Conservation (phyloP, 2,329 filamentous ascomycete species). For the Fusarium nanum region DNA sequence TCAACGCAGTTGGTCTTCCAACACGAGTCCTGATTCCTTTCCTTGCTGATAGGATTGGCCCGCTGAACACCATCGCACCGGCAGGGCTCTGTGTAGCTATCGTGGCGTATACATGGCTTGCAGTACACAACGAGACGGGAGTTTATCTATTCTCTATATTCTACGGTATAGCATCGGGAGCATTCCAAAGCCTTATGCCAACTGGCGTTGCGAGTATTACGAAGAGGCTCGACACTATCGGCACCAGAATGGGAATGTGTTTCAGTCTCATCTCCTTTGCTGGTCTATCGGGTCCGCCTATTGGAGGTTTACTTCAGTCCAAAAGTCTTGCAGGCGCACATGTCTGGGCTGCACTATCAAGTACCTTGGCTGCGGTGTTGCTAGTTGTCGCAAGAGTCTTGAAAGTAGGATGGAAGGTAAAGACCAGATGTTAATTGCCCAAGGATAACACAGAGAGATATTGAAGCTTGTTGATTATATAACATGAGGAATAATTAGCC, state of each 20-base stretch:
- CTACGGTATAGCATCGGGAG: conserved; percentile 47
- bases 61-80: conserved; percentile 51
- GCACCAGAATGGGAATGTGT: conserved; percentile 56
- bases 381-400: conserved; percentile 26
- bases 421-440: conserved; percentile 28
- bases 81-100: conserved; percentile 47
- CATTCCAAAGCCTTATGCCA: conserved; percentile 56
- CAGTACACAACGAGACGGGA: conserved; percentile 48
- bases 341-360: conserved; percentile 51
- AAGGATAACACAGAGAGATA: no score
- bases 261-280: conserved; percentile 55
- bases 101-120: conserved; percentile 53
- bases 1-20: conserved; percentile 55
- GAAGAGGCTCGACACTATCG: conserved; percentile 52
- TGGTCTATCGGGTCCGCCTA: conserved; percentile 54
- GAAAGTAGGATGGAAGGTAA: conserved; percentile 37
- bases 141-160: conserved; percentile 54
- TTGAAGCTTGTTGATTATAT: no score
- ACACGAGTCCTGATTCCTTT: conserved; percentile 53
- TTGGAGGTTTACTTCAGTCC: conserved; percentile 49
- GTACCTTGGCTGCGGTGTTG: conserved; percentile 44
- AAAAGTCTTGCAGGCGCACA: conserved; percentile 47
- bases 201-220: conserved; percentile 56
- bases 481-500: no score
- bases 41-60: conserved; percentile 52